Evolutionary conservation across 2,329 filamentous ascomycete species (phyloP), one percentile per base, ranked within the genome.

Genomic region (Chaetomium sp.): DNA sequence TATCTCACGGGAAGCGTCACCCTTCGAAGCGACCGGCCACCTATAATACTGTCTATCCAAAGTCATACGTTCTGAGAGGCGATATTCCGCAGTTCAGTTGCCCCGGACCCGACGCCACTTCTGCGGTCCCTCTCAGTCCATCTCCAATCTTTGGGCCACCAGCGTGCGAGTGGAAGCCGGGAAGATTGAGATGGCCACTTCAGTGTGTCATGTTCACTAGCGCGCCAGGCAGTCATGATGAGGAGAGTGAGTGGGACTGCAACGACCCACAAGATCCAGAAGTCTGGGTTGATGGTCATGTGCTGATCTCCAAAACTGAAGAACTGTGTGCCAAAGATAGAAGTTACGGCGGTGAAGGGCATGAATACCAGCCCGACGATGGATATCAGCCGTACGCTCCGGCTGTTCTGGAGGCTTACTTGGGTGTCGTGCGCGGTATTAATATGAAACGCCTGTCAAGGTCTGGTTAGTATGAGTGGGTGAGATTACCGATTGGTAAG

Each of bases 311-410:
- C 55, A 4, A 33, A 29, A 5, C 27, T 45, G 35, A 67, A 67
- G 61, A 67, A 67, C 53, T 67, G 65, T 1, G 65, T 64, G 51
- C 65, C 65, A n/a, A 64, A 67, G 7, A 67, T 51, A 13, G 65
- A 63, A 2, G 54, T 59, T 3, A 65, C 31, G 27, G 65, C 56
- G 35, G 56, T 61, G 42, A 67, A 67, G 5, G 65, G 63, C 12
- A 65, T 60, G 29, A 67, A 67, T 1, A 67, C 59, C 47, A 65
- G 50, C 10, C 65, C 60, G 10, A 65, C 60, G 27, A 67, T 63
- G 27, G 65, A 65, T 13, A 67, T 65, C 4, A 63, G 62, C 19
- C 65, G 65, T 9, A 65, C 63, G 51, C 62, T 67, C 12, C 53
- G 50, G 50, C 65, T 67, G 45, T 65, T 63, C 1, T 53, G 10